These are phyloP conservation scores for Ganoderma multipileum DNA, from an alignment of 1,284 basidiomycete species.

Conservation along the genomic window DNA sequence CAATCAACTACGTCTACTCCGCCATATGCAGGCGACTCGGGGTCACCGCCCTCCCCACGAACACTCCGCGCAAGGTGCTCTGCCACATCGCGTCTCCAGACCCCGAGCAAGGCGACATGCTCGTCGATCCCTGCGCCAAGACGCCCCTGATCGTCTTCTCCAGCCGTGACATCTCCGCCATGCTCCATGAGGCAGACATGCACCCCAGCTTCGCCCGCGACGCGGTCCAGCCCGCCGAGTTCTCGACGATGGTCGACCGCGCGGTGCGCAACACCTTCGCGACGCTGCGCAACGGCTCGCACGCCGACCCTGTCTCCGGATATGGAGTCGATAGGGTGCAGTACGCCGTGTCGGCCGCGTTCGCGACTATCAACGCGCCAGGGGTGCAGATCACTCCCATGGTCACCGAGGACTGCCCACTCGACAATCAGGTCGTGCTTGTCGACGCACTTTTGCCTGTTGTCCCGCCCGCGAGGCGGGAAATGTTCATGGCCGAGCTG, in stretches of 20 bases:
- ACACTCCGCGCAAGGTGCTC: constrained; percentile 60
- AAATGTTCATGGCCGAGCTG: constrained; percentile 6
- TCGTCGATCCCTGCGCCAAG: constrained; percentile 39
- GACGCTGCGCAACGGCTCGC: not conserved
- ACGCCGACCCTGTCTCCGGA: not conserved
- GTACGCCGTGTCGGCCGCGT: constrained; percentile 18
- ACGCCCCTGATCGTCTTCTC: constrained; percentile 29
- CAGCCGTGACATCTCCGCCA: constrained; percentile 35
- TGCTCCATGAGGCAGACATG: constrained; percentile 42
- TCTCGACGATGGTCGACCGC: constrained; percentile 24
- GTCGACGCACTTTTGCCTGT: constrained; percentile 18
- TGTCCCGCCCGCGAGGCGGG: constrained; percentile 1
- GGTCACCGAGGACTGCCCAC: constrained; percentile 24
- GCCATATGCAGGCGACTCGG: constrained; percentile 58
- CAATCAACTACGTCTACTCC: constrained; percentile 65
- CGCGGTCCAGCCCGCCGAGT: constrained; percentile 17
- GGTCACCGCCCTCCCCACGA: constrained; percentile 57
- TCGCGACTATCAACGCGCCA: constrained; percentile 13
- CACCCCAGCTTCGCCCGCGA: constrained; percentile 29
- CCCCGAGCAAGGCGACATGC: constrained; percentile 25
- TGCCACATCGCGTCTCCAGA: constrained; percentile 31
- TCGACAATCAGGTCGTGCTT: constrained; percentile 25
- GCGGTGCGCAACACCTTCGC: constrained; percentile 29
- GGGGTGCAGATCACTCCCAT: constrained; percentile 11
- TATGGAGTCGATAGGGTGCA: constrained; percentile 8